Percentiles rank a stretch among this genome's conserved stretches.
phyloP scores from a whole-genome alignment of 441 rosid species.

The Pelargonium australe region DNA sequence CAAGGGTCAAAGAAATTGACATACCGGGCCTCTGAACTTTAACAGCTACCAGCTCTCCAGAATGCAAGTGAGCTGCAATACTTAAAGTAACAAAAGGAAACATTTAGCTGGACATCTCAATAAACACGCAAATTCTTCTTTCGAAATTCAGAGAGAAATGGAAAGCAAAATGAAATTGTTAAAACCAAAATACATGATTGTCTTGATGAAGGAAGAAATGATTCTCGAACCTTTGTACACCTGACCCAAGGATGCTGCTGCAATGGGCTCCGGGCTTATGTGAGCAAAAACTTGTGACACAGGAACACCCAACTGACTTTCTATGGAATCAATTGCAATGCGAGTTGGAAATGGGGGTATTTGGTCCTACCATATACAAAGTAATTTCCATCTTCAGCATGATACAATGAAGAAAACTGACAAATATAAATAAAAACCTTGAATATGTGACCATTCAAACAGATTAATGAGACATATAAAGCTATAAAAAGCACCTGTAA shows the following conservation, averaged over 20 bases:
- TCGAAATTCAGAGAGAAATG: slow-evolving; percentile 6
- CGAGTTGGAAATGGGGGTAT: slow-evolving; percentile 84
- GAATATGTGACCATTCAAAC: slow-evolving; percentile 1
- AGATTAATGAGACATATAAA: neutral
- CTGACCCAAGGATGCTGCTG: slow-evolving; percentile 97
- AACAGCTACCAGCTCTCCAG: slow-evolving; percentile 98
- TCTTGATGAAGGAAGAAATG: slow-evolving; percentile 23
- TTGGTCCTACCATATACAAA: slow-evolving; percentile 62
- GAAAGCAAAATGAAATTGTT: slow-evolving; percentile 11
- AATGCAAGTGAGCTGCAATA: slow-evolving; percentile 90
- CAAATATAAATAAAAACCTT: slow-evolving; percentile 6
- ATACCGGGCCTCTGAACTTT: slow-evolving; percentile 98
- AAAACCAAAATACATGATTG: slow-evolving; percentile 9
- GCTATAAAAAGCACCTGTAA: slow-evolving; percentile 53
- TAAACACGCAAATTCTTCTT: slow-evolving; percentile 7
- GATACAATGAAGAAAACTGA: slow-evolving; percentile 7
- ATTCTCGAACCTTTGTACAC: slow-evolving; percentile 83
- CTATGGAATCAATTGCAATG: slow-evolving; percentile 73
- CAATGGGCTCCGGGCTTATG: slow-evolving; percentile 83
- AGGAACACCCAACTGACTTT: slow-evolving; percentile 71
- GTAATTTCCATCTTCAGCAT: slow-evolving; percentile 18
- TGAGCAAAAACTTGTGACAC: slow-evolving; percentile 70
- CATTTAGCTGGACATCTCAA: slow-evolving; percentile 25
- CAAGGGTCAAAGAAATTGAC: slow-evolving; percentile 72
- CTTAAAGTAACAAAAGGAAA: slow-evolving; percentile 37